Conservation (phyloP, 495 filamentous ascomycete genomes). For the Penicillium lividum region DNA sequence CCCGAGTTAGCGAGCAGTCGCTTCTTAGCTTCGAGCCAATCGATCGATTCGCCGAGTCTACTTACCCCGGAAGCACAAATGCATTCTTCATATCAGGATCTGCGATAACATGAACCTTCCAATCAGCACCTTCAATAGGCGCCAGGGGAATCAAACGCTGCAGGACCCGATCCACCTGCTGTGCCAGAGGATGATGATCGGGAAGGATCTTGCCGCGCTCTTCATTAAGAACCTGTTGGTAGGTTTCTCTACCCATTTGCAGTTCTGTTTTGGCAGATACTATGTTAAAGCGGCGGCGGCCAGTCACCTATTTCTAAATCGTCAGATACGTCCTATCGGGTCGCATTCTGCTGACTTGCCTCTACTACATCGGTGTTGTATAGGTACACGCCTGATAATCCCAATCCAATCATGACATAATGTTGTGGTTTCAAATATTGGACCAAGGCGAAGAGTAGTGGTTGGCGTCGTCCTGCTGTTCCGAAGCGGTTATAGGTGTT, state of each 20-base stretch:
- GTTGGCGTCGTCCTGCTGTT: slow-evolving; percentile 8
- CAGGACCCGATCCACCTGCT: slow-evolving; percentile 68
- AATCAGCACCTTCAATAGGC: slow-evolving; percentile 62
- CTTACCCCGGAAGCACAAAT: slow-evolving; percentile 80
- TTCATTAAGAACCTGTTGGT: slow-evolving; percentile 51
- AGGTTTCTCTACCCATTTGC: slow-evolving; percentile 52
- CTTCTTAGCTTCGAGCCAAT: neutral
- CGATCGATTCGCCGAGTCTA: neutral
- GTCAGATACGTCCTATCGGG: neutral
- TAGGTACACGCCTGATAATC: slow-evolving; percentile 59
- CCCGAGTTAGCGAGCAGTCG: slow-evolving; percentile 8
- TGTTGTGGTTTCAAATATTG: slow-evolving; percentile 32
- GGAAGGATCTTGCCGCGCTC: slow-evolving; percentile 52
- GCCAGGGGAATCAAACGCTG: slow-evolving; percentile 67
- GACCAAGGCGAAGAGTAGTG: slow-evolving; percentile 21
- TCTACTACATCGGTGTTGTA: slow-evolving; percentile 78
- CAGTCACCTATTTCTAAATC: slow-evolving; percentile 48
- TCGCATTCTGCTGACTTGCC: slow-evolving; percentile 31
- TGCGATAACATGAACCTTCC: slow-evolving; percentile 87
- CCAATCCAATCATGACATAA: slow-evolving; percentile 35
- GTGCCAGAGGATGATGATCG: slow-evolving; percentile 49
- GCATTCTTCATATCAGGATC: slow-evolving; percentile 68
- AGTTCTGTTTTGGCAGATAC: slow-evolving; percentile 58
- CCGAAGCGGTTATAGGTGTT: slow-evolving; percentile 38
- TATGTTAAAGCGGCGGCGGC: slow-evolving; percentile 81